Evolutionary conservation across 441 rosid genomes (phyloP).

Genomic region (Gossypium lobatum): DNA sequence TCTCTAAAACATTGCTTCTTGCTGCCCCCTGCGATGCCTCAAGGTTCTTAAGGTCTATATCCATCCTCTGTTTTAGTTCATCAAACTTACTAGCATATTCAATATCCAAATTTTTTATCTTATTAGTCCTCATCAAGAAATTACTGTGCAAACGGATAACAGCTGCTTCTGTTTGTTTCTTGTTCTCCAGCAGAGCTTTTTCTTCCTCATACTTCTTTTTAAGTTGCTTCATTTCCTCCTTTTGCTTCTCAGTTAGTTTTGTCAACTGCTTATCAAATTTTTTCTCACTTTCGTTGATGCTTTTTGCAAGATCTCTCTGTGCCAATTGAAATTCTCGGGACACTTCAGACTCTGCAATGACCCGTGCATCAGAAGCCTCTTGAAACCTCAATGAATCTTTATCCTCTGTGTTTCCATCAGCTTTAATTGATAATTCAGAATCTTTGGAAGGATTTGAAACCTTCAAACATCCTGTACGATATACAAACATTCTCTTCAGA

Average conservation of each 20-base stretch:
- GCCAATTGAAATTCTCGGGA: slow-evolving; percentile 22
- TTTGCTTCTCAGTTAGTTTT: slow-evolving; percentile 36
- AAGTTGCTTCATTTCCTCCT: slow-evolving; percentile 33
- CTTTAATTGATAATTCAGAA: slow-evolving; percentile 28
- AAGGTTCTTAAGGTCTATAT: slow-evolving; percentile 26
- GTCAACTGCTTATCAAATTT: slow-evolving; percentile 41
- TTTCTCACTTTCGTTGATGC: slow-evolving; percentile 43
- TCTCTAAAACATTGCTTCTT: slow-evolving; percentile 39
- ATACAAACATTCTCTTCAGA: slow-evolving; percentile 54
- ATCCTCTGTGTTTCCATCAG: slow-evolving; percentile 20
- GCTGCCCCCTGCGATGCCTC: slow-evolving; percentile 38
- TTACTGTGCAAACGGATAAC: slow-evolving; percentile 38
- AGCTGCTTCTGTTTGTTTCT: slow-evolving; percentile 38
- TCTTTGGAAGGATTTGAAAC: slow-evolving; percentile 25
- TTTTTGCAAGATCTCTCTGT: slow-evolving; percentile 39
- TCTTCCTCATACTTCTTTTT: slow-evolving; percentile 31
- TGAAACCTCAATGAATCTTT: slow-evolving; percentile 22
- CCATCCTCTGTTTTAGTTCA: slow-evolving; percentile 33
- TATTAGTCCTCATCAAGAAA: slow-evolving; percentile 30
- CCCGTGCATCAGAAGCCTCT: slow-evolving; percentile 28
- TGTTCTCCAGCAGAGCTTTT: slow-evolving; percentile 38
- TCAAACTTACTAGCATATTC: slow-evolving; percentile 39
- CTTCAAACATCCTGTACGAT: slow-evolving; percentile 24
- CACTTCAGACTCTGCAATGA: slow-evolving; percentile 25
- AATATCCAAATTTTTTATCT: slow-evolving; percentile 43